Evolutionary conservation across 352 stramenopile genomes (phyloP).

Genomic region (Pythium brachiatum): DNA sequence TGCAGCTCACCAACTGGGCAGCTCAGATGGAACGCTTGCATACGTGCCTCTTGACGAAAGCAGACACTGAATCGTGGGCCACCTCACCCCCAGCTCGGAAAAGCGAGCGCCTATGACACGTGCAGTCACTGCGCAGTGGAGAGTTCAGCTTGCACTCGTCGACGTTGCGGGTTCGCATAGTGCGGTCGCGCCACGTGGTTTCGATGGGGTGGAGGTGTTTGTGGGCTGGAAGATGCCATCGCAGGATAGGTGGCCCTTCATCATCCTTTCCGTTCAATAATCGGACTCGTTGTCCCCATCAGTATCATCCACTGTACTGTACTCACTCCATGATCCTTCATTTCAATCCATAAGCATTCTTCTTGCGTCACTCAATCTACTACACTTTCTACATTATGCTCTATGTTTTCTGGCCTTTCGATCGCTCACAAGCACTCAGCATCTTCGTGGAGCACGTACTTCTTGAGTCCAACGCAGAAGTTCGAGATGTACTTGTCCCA

Average conservation of each 20-base stretch:
- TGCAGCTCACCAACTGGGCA: too few relatives aligned
- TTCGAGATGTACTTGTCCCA: constrained; percentile 84
- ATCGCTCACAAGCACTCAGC: too few relatives aligned
- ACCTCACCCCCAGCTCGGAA: not conserved
- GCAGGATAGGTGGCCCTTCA: too few relatives aligned
- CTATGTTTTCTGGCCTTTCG: too few relatives aligned
- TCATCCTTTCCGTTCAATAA: too few relatives aligned
- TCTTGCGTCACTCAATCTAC: too few relatives aligned
- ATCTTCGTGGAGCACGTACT: constrained; percentile 83
- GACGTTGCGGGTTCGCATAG: not conserved
- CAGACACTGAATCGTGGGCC: not conserved
- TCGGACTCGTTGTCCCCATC: too few relatives aligned
- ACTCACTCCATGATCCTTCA: too few relatives aligned
- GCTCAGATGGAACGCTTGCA: not conserved
- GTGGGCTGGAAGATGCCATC: too few relatives aligned
- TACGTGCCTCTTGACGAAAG: not conserved
- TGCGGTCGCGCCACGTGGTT: not conserved
- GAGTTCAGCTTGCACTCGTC: not conserved
- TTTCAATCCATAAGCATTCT: too few relatives aligned
- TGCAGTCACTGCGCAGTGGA: not conserved
- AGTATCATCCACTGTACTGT: too few relatives aligned
- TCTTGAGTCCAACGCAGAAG: constrained; percentile 74
- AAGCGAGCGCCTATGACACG: not conserved
- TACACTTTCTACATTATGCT: too few relatives aligned
- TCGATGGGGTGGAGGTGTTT: not conserved